Percentiles rank a stretch among this genome's conserved stretches.
Conservation (phyloP, 495 filamentous ascomycete species). For the Hypoxylon lenormandii region DNA sequence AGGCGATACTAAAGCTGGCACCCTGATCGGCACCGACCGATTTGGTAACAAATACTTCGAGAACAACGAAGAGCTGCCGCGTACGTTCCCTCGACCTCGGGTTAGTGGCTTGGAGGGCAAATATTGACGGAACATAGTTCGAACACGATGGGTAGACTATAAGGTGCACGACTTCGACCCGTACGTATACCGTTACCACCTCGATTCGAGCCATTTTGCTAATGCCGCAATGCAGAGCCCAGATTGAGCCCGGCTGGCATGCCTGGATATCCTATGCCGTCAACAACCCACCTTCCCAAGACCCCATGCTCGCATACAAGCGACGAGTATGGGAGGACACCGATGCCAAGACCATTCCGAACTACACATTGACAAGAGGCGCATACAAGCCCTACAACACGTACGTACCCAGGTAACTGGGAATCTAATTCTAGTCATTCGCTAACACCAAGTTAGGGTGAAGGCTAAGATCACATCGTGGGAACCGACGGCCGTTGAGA, state of each 20-base stretch:
- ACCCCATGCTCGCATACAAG: conserved; percentile 74
- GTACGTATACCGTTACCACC: conserved; percentile 59
- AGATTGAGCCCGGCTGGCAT: conserved; percentile 98
- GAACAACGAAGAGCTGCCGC: conserved; percentile 92
- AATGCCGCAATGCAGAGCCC: conserved; percentile 62
- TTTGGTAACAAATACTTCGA: conserved; percentile 98
- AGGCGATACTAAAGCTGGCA: conserved; percentile 98
- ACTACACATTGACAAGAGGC: conserved; percentile 75
- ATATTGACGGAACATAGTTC: conserved; percentile 69
- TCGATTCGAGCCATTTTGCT: background rate
- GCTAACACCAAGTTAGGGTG: conserved; percentile 43
- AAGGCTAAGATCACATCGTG: conserved; percentile 63
- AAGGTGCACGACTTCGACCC: conserved; percentile 86
- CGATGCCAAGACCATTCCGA: conserved; percentile 74
- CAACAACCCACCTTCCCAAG: conserved; percentile 83
- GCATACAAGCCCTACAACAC: conserved; percentile 95
- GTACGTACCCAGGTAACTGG: conserved; percentile 68
- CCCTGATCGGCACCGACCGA: conserved; percentile 83
- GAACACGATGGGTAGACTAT: conserved; percentile 98
- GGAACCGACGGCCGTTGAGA: conserved; percentile 57
- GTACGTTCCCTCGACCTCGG: conserved; percentile 63
- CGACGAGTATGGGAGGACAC: conserved; percentile 77
- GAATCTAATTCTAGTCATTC: background rate
- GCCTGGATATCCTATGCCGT: conserved; percentile 95
- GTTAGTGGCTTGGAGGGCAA: background rate